A percentile compares a stretch with the other conserved stretches of the same genome.
These are phyloP conservation scores for Bryoglossum gracile DNA, from an alignment of 495 filamentous ascomycete species.

Conservation along the genomic window DNA sequence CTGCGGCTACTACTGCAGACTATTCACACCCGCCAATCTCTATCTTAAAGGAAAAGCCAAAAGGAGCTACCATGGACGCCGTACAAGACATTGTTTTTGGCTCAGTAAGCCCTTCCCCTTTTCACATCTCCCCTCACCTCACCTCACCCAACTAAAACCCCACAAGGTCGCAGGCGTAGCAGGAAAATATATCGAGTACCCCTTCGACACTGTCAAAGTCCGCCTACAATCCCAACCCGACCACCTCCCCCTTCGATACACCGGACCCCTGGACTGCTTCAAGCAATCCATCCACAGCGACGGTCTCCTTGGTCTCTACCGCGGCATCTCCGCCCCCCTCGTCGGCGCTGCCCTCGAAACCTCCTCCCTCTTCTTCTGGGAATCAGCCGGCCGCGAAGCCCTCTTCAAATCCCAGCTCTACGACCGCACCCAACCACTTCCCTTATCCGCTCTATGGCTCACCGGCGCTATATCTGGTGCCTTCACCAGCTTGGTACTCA, in stretches of 20 bases:
- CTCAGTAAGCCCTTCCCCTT: constrained; percentile 51
- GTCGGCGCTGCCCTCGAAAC: constrained; percentile 88
- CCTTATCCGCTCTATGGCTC: constrained; percentile 62
- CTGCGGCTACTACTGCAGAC: constrained; percentile 10
- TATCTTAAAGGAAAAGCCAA: constrained; percentile 9
- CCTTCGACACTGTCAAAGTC: constrained; percentile 97
- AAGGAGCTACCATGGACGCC: constrained; percentile 56
- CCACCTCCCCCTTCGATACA: constrained; percentile 72
- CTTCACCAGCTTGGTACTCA: constrained; percentile 82
- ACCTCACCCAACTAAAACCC: constrained; percentile 12
- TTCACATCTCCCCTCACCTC: background rate
- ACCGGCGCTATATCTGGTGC: constrained; percentile 83
- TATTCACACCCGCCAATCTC: constrained; percentile 3
- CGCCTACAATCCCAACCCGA: constrained; percentile 75
- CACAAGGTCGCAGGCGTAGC: constrained; percentile 74
- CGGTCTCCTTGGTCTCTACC: constrained; percentile 75
- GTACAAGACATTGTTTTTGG: constrained; percentile 78
- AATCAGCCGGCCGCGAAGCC: constrained; percentile 54
- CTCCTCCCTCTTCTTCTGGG: constrained; percentile 88
- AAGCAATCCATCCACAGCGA: constrained; percentile 68
- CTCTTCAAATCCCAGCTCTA: constrained; percentile 50
- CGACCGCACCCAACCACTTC: constrained; percentile 46
- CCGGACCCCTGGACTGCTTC: constrained; percentile 89
- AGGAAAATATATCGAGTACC: constrained; percentile 95
- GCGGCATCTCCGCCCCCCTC: constrained; percentile 87